Conservation (phyloP, 2,329 filamentous ascomycete species). For the Chrysoporthe cubensis region DNA sequence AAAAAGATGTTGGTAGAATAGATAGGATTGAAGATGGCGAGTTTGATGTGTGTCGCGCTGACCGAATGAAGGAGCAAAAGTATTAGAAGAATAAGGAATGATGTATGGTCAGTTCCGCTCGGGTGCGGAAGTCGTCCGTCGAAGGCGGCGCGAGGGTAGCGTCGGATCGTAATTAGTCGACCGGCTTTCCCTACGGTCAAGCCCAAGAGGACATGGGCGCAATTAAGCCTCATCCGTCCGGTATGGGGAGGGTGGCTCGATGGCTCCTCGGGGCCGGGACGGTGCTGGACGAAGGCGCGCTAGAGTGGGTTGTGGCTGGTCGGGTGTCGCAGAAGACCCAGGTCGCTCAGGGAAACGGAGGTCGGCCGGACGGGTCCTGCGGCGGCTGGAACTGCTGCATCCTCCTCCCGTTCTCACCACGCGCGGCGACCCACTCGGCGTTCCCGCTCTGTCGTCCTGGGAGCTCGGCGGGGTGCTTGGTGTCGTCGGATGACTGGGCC, state of each 20-base stretch:
- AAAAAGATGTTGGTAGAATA: constrained; percentile 1
- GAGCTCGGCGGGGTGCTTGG: constrained; percentile 64
- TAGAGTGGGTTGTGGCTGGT: neutral
- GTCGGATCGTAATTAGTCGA: neutral
- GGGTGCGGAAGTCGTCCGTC: neutral
- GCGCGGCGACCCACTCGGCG: constrained; percentile 42
- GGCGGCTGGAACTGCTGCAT: constrained; percentile 31
- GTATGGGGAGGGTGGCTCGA: neutral
- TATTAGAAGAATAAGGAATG: constrained; percentile 1
- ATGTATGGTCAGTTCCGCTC: neutral
- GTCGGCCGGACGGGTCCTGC: constrained; percentile 32
- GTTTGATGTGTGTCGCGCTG: neutral
- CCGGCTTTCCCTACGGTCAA: neutral
- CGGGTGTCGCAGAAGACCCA: neutral
- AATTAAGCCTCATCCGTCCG: neutral
- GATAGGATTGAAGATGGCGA: neutral
- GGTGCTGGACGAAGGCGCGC: neutral
- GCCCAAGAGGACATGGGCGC: neutral
- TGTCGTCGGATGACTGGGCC: constrained; percentile 49
- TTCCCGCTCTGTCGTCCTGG: constrained; percentile 48
- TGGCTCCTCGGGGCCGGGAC: neutral
- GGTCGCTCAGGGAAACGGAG: constrained; percentile 25
- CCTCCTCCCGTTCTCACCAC: constrained; percentile 39
- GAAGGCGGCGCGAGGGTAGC: neutral
- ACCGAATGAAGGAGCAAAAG: neutral